Percentiles rank a stretch among this genome's conserved stretches.
Conservation (phyloP, 208 protist genomes). For the Leishmania amazonensis region DNA sequence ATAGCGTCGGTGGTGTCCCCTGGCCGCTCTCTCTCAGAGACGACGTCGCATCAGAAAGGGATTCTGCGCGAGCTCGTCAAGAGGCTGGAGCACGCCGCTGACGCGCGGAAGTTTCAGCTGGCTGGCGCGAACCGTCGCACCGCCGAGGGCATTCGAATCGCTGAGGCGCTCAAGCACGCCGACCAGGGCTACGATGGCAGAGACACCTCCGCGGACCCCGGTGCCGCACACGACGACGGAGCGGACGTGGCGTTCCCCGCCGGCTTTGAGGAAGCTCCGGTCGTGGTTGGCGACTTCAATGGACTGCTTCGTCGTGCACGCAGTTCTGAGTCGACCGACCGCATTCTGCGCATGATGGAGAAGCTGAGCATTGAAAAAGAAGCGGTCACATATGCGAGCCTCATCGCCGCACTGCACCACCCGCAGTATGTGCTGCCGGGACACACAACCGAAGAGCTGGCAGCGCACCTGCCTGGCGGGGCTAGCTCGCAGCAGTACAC, state of each 20-base stretch:
- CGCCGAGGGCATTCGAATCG: constrained; percentile 41
- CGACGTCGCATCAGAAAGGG: constrained; percentile 31
- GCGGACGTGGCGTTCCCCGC: neutral
- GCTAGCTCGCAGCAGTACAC: neutral
- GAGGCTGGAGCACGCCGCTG: constrained; percentile 53
- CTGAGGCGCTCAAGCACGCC: constrained; percentile 33
- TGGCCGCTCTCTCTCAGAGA: neutral
- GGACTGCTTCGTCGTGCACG: constrained; percentile 60
- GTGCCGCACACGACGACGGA: neutral
- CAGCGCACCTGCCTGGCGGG: constrained; percentile 10
- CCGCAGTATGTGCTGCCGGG: constrained; percentile 59
- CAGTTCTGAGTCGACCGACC: constrained; percentile 39
- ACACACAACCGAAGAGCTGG: constrained; percentile 30
- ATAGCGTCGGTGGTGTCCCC: constrained; percentile 3
- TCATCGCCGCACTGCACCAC: constrained; percentile 74
- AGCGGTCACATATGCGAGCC: constrained; percentile 49
- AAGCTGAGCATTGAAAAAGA: constrained; percentile 47
- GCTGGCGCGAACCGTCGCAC: constrained; percentile 37
- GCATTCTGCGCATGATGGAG: constrained; percentile 70
- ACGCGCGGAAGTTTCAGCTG: constrained; percentile 34
- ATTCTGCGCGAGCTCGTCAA: constrained; percentile 51
- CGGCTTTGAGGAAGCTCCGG: neutral
- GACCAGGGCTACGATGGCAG: neutral
- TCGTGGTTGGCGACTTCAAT: constrained; percentile 79
- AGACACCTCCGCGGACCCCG: neutral